Evolutionary conservation across 371 early-diverging fungal genomes (phyloP).

Genomic region (Mycotypha africana): DNA sequence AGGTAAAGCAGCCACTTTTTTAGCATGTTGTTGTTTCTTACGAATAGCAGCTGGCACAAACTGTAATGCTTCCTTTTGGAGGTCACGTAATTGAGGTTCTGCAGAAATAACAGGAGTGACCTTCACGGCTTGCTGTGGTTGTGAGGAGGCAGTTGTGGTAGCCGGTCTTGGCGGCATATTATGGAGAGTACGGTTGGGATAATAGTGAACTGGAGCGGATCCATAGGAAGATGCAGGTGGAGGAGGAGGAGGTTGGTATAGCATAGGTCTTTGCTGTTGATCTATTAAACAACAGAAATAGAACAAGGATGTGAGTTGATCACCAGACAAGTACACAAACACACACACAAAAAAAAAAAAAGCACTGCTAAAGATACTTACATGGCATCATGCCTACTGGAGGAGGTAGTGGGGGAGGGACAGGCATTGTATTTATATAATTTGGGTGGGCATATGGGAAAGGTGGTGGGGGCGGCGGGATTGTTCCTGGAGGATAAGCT

Average conservation of each 20-base stretch:
- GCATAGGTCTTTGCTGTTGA: too few species aligned
- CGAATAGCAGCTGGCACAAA: slow-evolving; percentile 60
- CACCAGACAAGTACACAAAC: too few species aligned
- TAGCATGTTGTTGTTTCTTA: slow-evolving; percentile 44
- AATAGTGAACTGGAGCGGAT: too few species aligned
- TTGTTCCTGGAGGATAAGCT: too few species aligned
- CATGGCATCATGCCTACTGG: too few species aligned
- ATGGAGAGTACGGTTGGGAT: too few species aligned
- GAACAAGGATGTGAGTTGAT: too few species aligned
- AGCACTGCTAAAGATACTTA: too few species aligned
- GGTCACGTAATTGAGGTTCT: slow-evolving; percentile 57
- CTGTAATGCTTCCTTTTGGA: slow-evolving; percentile 56
- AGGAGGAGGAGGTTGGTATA: slow-evolving; percentile 9
- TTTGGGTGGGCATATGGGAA: not conserved
- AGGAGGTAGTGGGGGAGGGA: slow-evolving; percentile 7
- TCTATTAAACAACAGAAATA: not conserved
- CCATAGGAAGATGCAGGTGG: not conserved
- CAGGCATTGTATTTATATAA: not conserved
- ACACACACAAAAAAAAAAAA: too few species aligned
- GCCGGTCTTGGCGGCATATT: too few species aligned
- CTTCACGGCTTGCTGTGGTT: not conserved
- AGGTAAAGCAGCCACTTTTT: slow-evolving; percentile 36
- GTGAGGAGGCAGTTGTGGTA: not conserved
- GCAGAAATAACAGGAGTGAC: slow-evolving; percentile 52
- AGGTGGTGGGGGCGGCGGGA: slow-evolving; percentile 14